Base-by-base conservation (phyloP, 768 basidiomycete genomes). In the Crucibulum laeve region DNA sequence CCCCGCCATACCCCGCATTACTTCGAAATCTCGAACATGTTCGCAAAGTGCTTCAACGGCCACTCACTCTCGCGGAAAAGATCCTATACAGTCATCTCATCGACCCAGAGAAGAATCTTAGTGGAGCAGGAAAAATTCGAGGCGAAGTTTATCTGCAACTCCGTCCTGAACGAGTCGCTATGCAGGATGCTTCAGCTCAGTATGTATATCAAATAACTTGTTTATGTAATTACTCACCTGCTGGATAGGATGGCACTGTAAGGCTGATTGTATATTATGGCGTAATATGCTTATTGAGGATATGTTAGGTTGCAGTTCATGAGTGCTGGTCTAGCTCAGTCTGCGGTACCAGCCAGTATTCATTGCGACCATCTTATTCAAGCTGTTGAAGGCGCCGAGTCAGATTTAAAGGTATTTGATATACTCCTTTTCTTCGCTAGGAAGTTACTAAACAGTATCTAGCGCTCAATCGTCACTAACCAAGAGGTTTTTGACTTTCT, bases 321-420 rank as follows among this genome's bases (percentile, higher is more conserved):
- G 91, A 95, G 94, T 41, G 94, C 94, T 44, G 91, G 91, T 15
- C 78, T 96, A 41, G 65, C 80, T 19, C 75, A 76, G 48, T 88
- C 85, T 55, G 88, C 89, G 13, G 95, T 97, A 1, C 88, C 88
- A 24, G 79, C 85, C 5, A 90, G 88, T 49, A 96, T 99, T 49
- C 96, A 99, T 63, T 99, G 96, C 56, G 96, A 99, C 59, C 96
- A 99, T 65, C 76, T 99, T 35, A 97, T 99, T 45, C 91, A 93
- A 63, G 96, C 96, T 14, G 72, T 77, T n/a, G 79, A 85, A 42
- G 95, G 95, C 3, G 96, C 94, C 2, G 77, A 84, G 32, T 64
- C 79, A 2, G 96, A 99, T 58, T 68, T 99, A 46, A 71, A 91
- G 79, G 91, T 89, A 53, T 11, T 44, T 38, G 14, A 6, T 32